Conservation (phyloP, 2,329 filamentous ascomycete species). For the Penicillium sclerotigenum region DNA sequence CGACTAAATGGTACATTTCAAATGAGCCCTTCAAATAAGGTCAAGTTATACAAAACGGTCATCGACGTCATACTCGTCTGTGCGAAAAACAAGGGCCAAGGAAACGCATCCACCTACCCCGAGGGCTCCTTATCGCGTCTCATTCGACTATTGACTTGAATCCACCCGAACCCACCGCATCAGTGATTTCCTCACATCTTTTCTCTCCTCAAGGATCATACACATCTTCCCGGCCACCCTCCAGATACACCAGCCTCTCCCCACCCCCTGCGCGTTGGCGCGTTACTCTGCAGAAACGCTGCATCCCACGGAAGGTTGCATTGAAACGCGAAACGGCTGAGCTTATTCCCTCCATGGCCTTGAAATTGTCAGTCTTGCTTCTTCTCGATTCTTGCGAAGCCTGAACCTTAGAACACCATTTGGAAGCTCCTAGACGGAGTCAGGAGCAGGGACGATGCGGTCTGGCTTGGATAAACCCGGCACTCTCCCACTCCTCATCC, state of each 20-base stretch:
- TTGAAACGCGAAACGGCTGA: neutral
- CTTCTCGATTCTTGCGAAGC: slow-evolving; percentile 1
- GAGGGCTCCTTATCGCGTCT: neutral
- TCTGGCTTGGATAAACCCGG: slow-evolving; percentile 35
- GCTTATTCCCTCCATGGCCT: slow-evolving; percentile 9
- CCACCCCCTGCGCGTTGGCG: slow-evolving; percentile 2
- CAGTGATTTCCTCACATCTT: neutral
- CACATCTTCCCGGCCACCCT: no score
- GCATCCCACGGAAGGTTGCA: slow-evolving; percentile 2
- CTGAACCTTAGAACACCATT: neutral
- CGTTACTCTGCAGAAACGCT: slow-evolving; percentile 1
- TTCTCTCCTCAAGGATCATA: neutral
- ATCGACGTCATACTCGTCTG: slow-evolving; percentile 1
- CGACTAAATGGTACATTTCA: neutral
- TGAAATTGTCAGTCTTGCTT: slow-evolving; percentile 2
- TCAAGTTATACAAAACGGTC: neutral
- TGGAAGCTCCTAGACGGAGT: slow-evolving; percentile 43
- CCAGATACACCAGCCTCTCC: neutral
- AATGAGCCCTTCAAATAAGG: neutral
- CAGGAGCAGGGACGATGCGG: slow-evolving; percentile 55
- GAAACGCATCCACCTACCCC: neutral
- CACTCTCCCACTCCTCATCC: slow-evolving; percentile 33
- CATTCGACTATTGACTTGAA: neutral
- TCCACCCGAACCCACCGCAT: neutral
- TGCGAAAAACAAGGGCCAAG: neutral